phyloP scores from a whole-genome alignment of 805 yeast genomes.

The Debaryomyces castellii region DNA sequence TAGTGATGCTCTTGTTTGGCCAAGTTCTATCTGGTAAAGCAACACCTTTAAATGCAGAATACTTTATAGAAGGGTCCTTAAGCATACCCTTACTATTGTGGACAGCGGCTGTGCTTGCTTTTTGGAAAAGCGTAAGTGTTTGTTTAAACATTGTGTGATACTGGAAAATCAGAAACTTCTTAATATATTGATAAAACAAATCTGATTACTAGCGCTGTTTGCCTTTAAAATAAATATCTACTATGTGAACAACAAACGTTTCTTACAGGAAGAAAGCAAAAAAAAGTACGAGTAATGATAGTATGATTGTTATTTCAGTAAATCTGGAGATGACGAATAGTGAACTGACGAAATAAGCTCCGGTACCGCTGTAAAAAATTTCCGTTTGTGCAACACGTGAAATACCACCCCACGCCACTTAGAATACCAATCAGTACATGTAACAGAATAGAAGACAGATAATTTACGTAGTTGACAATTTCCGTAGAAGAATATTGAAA shows the following conservation, averaged over 20 bases:
- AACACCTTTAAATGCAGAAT: conserved; percentile 55
- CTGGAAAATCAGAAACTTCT: not conserved
- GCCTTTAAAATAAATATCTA: not conserved
- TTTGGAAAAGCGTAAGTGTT: conserved; percentile 20
- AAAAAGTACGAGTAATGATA: not conserved
- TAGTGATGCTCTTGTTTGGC: conserved; percentile 65
- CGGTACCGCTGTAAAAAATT: conserved; percentile 4
- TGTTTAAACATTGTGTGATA: conserved; percentile 28
- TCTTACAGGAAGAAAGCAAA: not conserved
- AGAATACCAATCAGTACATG: not conserved
- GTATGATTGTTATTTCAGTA: not conserved
- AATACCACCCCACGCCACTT: not conserved
- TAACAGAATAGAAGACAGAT: no score
- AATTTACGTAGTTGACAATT: no score
- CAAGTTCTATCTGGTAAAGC: conserved; percentile 63
- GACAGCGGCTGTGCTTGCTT: conserved; percentile 21
- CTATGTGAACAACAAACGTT: not conserved
- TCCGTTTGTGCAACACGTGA: not conserved
- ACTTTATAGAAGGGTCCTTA: conserved; percentile 65
- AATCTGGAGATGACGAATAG: conserved; percentile 2
- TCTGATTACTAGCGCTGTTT: not conserved
- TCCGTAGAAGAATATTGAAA: no score
- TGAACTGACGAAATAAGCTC: not conserved
- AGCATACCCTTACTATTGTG: conserved; percentile 46
- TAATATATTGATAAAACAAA: not conserved